phyloP scores from a whole-genome alignment of 495 filamentous ascomycete species.

The Aspergillus steynii region DNA sequence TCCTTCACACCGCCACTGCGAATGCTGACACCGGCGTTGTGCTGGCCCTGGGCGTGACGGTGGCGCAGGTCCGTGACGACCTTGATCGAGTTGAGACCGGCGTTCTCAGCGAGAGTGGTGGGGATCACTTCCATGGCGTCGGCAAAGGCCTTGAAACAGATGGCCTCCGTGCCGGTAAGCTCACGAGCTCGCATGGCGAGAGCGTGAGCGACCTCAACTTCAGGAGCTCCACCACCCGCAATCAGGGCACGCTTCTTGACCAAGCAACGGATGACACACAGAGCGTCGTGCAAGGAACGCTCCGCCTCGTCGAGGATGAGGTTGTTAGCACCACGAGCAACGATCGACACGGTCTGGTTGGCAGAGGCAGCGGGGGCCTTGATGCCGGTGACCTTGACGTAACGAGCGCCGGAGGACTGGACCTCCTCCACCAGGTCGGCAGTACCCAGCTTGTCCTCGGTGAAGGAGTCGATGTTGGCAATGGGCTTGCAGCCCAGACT shows the following conservation, averaged over 20 bases:
- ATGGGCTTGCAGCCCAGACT: conserved; percentile 97
- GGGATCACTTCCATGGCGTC: conserved; percentile 98
- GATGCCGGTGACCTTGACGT: conserved; percentile 93
- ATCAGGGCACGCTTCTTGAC: conserved; percentile 99
- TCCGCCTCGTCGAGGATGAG: conserved; percentile 97
- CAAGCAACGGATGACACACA: conserved; percentile 94
- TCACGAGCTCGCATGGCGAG: conserved; percentile 78
- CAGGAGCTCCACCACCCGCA: conserved; percentile 92
- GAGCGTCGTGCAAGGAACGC: conserved; percentile 91
- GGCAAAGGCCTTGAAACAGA: conserved; percentile 98
- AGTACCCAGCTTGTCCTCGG: conserved; percentile 96
- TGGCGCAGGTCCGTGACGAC: conserved; percentile 97
- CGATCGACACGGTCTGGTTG: conserved; percentile 88
- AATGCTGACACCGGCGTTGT: conserved; percentile 95
- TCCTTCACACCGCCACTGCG: conserved; percentile 93
- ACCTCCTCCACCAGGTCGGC: conserved; percentile 94
- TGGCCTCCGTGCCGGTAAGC: conserved; percentile 86
- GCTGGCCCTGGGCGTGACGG: conserved; percentile 89
- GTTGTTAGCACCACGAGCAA: conserved; percentile 89
- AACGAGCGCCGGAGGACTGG: conserved; percentile 80
- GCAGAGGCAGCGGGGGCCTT: conserved; percentile 54
- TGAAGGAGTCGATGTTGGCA: conserved; percentile 97
- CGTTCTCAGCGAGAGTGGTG: conserved; percentile 95
- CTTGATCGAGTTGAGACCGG: conserved; percentile 94
- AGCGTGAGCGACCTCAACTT: conserved; percentile 87